Evolutionary conservation across 140 eudicot genomes (phyloP).

Genomic region (Ambrosia hybrid): DNA sequence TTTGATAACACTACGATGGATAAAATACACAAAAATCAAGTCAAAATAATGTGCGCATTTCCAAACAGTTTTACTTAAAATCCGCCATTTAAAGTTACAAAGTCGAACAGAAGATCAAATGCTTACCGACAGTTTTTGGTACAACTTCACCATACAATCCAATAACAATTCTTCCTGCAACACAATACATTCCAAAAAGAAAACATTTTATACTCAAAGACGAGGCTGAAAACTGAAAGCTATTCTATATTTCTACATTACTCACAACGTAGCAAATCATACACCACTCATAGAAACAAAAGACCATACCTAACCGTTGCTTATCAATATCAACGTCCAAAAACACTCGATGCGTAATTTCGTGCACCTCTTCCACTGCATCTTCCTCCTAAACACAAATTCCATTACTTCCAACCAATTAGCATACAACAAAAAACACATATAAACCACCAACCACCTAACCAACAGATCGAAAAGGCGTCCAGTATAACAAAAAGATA

Average conservation of each 20-base stretch:
- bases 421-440: not conserved
- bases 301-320: constrained; percentile 74
- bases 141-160: constrained; percentile 89
- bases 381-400: constrained; percentile 48
- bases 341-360: constrained; percentile 76
- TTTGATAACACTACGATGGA: too few species aligned
- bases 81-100: not conserved
- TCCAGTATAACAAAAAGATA: too few species aligned
- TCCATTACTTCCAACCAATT: constrained; percentile 5
- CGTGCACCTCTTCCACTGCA: constrained; percentile 63
- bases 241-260: too few species aligned
- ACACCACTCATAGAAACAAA: constrained; percentile 6
- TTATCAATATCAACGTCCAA: constrained; percentile 94
- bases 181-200: constrained; percentile 13
- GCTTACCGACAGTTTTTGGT: constrained; percentile 86
- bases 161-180: constrained; percentile 81
- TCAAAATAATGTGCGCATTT: not conserved
- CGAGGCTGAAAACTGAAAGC: not conserved
- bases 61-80: not conserved
- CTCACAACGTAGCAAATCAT: not conserved
- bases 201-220: not conserved
- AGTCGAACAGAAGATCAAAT: not conserved
- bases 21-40: too few species aligned
- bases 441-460: not conserved
- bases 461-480: too few species aligned